Percentiles rank a stretch among this genome's conserved stretches.
phyloP scores from a whole-genome alignment of 1,284 basidiomycete species.

The Fomitiporia mediterranea region DNA sequence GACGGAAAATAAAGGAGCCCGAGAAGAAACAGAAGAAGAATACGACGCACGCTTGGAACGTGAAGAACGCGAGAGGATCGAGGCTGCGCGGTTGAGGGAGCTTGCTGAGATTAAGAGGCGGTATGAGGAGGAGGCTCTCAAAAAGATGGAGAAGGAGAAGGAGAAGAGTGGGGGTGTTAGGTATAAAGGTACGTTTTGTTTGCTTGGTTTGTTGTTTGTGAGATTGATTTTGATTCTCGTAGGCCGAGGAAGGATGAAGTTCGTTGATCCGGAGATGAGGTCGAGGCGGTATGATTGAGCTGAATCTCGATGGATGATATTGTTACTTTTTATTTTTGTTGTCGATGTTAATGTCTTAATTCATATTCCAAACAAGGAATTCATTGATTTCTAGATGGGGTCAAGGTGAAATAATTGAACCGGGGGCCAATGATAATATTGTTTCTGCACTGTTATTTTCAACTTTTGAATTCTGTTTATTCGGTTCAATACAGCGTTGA shows the following conservation, averaged over 20 bases:
- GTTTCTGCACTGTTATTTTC: too few species aligned
- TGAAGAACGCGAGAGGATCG: constrained; percentile 61
- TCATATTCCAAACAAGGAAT: too few species aligned
- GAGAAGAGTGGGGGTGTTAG: constrained; percentile 37
- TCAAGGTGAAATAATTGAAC: too few species aligned
- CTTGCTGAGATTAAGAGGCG: constrained; percentile 45
- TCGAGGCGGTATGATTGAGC: background rate
- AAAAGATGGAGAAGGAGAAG: constrained; percentile 27
- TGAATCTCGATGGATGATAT: too few species aligned
- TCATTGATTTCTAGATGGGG: too few species aligned
- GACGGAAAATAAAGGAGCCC: constrained; percentile 33
- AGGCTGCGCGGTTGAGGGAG: constrained; percentile 41
- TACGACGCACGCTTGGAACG: constrained; percentile 67
- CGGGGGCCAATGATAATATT: too few species aligned
- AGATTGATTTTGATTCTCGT: background rate
- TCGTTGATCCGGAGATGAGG: constrained; percentile 52
- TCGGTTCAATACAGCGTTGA: too few species aligned
- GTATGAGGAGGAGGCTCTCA: constrained; percentile 35
- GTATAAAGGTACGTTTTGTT: constrained; percentile 49
- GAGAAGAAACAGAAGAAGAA: constrained; percentile 54
- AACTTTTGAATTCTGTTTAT: too few species aligned
- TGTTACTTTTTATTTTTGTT: too few species aligned
- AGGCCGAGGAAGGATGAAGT: constrained; percentile 67
- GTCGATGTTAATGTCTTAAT: too few species aligned
- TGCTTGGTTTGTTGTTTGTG: background rate